A percentile compares a stretch with the other conserved stretches of the same genome.
These are phyloP conservation scores for Cordyceps cicadae DNA, from an alignment of 2,329 filamentous ascomycete species.

Conservation along the genomic window DNA sequence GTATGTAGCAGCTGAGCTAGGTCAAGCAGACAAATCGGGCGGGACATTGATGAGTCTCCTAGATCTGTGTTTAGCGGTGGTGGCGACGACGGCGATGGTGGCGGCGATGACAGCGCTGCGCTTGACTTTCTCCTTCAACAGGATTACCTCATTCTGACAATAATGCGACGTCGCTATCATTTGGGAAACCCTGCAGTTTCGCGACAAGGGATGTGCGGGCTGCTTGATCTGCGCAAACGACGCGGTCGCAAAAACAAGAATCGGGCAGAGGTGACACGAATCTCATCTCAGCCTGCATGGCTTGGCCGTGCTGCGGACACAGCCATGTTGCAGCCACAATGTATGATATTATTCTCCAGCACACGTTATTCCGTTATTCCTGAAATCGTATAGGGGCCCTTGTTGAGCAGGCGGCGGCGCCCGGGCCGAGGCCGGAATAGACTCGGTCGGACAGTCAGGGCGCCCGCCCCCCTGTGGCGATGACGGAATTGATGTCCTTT, in stretches of 20 bases:
- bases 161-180: not conserved
- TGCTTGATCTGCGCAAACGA: not conserved
- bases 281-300: too few species aligned
- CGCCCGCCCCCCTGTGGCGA: too few species aligned
- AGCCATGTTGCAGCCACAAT: not conserved
- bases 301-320: too few species aligned
- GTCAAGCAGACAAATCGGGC: too few species aligned
- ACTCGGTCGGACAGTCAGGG: not conserved
- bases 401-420: not conserved
- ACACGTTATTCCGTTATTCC: too few species aligned
- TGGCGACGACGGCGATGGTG: too few species aligned
- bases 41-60: too few species aligned
- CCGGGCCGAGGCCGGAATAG: not conserved
- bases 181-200: not conserved
- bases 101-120: too few species aligned
- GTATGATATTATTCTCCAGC: not conserved
- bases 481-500: not conserved
- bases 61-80: too few species aligned
- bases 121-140: too few species aligned
- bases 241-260: not conserved
- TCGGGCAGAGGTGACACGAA: not conserved
- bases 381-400: not conserved
- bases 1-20: too few species aligned
- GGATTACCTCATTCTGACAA: not conserved
- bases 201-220: not conserved